Evolutionary conservation across 169 alveolate genomes (phyloP).

Genomic region (Eimeria falciformis): DNA sequence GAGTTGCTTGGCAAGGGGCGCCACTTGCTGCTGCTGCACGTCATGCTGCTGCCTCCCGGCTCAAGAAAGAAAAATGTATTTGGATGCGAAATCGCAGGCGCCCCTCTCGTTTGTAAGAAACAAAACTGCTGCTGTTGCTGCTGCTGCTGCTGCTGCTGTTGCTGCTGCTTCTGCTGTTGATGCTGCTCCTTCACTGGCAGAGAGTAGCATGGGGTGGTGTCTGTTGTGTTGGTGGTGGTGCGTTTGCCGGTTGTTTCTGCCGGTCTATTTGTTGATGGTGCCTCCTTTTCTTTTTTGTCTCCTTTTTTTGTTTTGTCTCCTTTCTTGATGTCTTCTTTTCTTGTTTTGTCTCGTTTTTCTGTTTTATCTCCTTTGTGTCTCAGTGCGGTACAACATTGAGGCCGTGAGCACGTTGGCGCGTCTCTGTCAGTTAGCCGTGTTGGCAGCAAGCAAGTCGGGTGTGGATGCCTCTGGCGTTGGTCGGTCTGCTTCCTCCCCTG

Average conservation of each 20-base stretch:
- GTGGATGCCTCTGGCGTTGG: too few species aligned
- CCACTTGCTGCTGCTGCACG: slow-evolving; percentile 58
- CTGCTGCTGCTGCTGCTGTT: not conserved
- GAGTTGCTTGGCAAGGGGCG: slow-evolving; percentile 64
- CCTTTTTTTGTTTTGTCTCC: not conserved
- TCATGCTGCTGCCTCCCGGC: slow-evolving; percentile 68
- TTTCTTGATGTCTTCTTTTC: not conserved
- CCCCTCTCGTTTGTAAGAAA: slow-evolving; percentile 63
- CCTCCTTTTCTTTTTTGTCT: not conserved
- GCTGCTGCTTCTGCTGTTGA: slow-evolving; percentile 21
- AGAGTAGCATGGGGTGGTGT: too few species aligned
- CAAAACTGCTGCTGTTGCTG: not conserved
- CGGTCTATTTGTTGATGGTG: not conserved
- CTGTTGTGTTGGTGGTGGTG: too few species aligned
- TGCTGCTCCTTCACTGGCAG: too few species aligned
- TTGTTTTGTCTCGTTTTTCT: not conserved
- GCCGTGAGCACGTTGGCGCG: slow-evolving; percentile 44
- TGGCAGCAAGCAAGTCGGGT: slow-evolving; percentile 32
- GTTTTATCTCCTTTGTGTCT: too few species aligned
- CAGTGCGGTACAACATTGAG: slow-evolving; percentile 42
- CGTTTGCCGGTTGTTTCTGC: not conserved
- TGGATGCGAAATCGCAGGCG: slow-evolving; percentile 71
- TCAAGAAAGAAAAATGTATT: slow-evolving; percentile 35
- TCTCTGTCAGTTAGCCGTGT: slow-evolving; percentile 24
- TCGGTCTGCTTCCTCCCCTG: not conserved